Conservation (phyloP, 805 yeast species). For the Metschnikowia vanudenii region DNA sequence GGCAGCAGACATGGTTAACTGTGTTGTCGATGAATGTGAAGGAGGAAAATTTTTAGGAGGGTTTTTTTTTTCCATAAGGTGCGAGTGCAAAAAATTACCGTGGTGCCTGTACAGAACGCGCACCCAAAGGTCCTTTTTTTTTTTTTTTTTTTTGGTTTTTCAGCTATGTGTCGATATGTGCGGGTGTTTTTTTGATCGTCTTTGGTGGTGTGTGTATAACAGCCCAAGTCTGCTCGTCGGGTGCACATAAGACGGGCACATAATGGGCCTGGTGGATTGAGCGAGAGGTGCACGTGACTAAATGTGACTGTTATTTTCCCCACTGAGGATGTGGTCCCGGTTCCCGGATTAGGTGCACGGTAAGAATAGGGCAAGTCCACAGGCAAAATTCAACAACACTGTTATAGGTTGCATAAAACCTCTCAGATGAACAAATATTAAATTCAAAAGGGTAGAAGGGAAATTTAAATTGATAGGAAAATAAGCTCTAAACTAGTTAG, state of each 20-base stretch:
- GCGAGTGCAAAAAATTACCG: conserved; percentile 16
- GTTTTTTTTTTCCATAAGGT: conserved; percentile 11
- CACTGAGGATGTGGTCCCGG: too few species aligned
- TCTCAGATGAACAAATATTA: too few species aligned
- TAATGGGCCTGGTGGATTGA: too few species aligned
- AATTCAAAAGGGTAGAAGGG: too few species aligned
- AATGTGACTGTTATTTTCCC: conserved; percentile 4
- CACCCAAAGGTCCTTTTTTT: conserved; percentile 1
- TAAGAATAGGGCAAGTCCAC: too few species aligned
- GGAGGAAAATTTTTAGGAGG: conserved; percentile 16
- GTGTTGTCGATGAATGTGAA: conserved; percentile 18
- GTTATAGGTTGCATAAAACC: too few species aligned
- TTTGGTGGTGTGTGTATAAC: neutral
- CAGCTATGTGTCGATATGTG: neutral
- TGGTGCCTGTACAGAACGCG: conserved; percentile 14
- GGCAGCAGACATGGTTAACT: conserved; percentile 84
- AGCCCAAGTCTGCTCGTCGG: neutral
- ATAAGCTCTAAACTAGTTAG: too few species aligned
- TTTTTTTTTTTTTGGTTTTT: conserved; percentile 1
- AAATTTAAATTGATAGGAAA: too few species aligned
- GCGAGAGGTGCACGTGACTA: conserved; percentile 4
- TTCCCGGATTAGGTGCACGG: too few species aligned
- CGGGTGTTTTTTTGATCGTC: neutral
- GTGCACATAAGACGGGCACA: neutral
- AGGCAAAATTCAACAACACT: too few species aligned